These are phyloP conservation scores for Suillus spraguei DNA, from an alignment of 768 basidiomycete species.

Conservation along the genomic window DNA sequence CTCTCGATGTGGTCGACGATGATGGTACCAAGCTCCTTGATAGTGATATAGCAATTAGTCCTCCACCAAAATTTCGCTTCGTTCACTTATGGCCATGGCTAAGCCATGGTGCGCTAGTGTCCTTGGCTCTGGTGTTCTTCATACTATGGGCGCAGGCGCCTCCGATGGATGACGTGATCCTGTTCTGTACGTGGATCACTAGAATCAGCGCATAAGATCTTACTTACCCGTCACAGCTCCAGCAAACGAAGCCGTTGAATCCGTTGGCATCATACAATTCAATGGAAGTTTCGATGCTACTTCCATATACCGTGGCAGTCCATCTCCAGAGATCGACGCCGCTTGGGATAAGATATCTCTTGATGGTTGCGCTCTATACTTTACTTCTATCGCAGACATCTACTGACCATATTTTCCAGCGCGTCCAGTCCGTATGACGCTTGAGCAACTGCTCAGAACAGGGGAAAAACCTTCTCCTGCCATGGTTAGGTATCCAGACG, in stretches of 20 bases:
- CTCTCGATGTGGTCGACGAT: neutral
- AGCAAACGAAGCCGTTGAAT: constrained; percentile 13
- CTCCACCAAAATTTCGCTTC: neutral
- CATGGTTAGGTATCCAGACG: constrained; percentile 11
- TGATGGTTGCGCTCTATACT: neutral
- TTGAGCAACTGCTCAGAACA: constrained; percentile 14
- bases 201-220: neutral
- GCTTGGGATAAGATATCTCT: constrained; percentile 7
- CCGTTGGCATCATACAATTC: constrained; percentile 11
- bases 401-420: neutral
- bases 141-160: constrained; percentile 10
- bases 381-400: neutral
- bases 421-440: constrained; percentile 14
- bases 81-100: constrained; percentile 10
- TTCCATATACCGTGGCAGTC: constrained; percentile 10
- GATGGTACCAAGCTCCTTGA: neutral
- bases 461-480: constrained; percentile 10
- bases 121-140: constrained; percentile 9
- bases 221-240: constrained; percentile 11
- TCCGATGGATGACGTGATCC: neutral
- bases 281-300: neutral
- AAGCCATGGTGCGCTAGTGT: constrained; percentile 2
- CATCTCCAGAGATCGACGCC: constrained; percentile 14
- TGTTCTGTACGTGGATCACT: neutral
- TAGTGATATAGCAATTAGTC: neutral